A percentile compares a stretch with the other conserved stretches of the same genome.
Evolutionary conservation across 176 grass and related monocot species (phyloP).

Genomic region (Carex scoparia): DNA sequence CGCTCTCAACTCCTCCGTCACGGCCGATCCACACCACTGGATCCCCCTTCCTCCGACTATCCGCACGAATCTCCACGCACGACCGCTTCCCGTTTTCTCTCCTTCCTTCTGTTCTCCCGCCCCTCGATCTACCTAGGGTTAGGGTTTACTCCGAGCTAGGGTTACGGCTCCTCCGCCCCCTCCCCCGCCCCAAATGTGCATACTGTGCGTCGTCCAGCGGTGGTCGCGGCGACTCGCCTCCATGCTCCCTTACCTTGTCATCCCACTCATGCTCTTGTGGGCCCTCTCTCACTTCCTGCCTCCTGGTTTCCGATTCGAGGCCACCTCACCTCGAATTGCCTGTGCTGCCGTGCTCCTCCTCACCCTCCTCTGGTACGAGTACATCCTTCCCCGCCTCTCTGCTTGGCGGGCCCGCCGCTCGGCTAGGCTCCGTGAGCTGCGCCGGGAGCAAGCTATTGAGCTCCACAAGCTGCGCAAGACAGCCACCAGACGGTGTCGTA

Average conservation of each 20-base stretch:
- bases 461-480: slow-evolving; percentile 85
- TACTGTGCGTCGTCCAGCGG: slow-evolving; percentile 87
- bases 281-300: slow-evolving; percentile 85
- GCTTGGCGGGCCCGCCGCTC: slow-evolving; percentile 75
- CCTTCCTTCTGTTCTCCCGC: too few relatives aligned
- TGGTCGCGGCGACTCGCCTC: slow-evolving; percentile 90
- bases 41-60: not conserved
- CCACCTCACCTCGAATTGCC: slow-evolving; percentile 87
- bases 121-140: not conserved
- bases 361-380: slow-evolving; percentile 98
- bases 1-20: not conserved
- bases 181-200: slow-evolving; percentile 61
- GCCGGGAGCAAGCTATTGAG: slow-evolving; percentile 58
- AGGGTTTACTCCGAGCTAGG: slow-evolving; percentile 10
- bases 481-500: slow-evolving; percentile 78
- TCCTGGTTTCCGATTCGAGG: slow-evolving; percentile 73
- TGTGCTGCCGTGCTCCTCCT: slow-evolving; percentile 85
- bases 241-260: slow-evolving; percentile 86
- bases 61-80: not conserved
- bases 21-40: not conserved
- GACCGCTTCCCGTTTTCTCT: not conserved
- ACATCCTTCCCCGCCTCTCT: slow-evolving; percentile 70
- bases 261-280: slow-evolving; percentile 81
- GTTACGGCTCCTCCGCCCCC: not conserved
- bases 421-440: slow-evolving; percentile 66